These are phyloP conservation scores for Posidonia australis DNA, from an alignment of 106 monocot species.

Conservation along the genomic window DNA sequence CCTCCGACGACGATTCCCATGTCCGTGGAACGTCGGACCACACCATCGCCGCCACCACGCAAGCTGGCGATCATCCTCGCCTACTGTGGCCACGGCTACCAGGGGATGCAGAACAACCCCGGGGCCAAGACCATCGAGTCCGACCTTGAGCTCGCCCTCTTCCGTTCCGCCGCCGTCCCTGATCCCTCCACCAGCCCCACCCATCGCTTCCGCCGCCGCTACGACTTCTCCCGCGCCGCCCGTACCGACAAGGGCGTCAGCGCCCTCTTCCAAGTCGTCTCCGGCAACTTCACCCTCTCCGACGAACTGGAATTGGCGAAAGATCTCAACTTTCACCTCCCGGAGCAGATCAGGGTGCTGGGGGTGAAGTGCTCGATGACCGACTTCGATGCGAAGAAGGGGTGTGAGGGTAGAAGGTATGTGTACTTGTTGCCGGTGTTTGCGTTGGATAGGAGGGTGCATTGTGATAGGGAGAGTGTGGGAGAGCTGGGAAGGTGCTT, in stretches of 20 bases:
- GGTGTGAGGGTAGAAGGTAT: slow-evolving; percentile 82
- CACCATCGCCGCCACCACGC: too few relatives aligned
- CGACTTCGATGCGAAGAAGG: slow-evolving; percentile 89
- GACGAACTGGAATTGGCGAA: slow-evolving; percentile 51
- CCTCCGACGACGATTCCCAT: too few relatives aligned
- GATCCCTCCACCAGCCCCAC: slow-evolving; percentile 56
- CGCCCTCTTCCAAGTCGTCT: slow-evolving; percentile 86
- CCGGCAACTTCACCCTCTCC: slow-evolving; percentile 59
- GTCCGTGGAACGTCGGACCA: too few relatives aligned
- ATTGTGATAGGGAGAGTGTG: slow-evolving; percentile 67
- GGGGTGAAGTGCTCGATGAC: slow-evolving; percentile 55
- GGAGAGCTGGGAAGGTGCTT: slow-evolving; percentile 70
- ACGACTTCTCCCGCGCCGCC: slow-evolving; percentile 93
- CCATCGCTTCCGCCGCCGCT: slow-evolving; percentile 38
- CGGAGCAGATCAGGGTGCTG: slow-evolving; percentile 53
- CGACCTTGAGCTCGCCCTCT: slow-evolving; percentile 80
- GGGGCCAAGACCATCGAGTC: slow-evolving; percentile 68
- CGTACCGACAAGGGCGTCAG: slow-evolving; percentile 96
- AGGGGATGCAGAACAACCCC: slow-evolving; percentile 96
- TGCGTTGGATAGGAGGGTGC: slow-evolving; percentile 60
- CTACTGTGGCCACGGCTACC: slow-evolving; percentile 78
- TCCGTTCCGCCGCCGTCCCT: slow-evolving; percentile 60
- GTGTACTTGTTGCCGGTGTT: slow-evolving; percentile 87
- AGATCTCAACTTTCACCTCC: slow-evolving; percentile 49
- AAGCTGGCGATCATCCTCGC: slow-evolving; percentile 50